Conservation (phyloP, 768 basidiomycete genomes). For the Boletus rufocinnamomeus region DNA sequence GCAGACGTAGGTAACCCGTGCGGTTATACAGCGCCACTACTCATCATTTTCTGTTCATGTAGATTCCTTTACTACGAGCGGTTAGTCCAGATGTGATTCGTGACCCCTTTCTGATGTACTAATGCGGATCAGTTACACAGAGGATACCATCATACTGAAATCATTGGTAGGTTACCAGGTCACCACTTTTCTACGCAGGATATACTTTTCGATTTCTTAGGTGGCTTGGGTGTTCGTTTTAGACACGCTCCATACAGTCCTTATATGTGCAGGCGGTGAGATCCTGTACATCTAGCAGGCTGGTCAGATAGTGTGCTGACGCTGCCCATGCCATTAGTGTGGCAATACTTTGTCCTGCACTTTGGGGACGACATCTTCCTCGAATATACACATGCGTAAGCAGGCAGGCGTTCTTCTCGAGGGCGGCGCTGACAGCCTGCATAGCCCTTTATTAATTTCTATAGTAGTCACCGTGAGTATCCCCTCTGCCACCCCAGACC, state of each 20-base stretch:
- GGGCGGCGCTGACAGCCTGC: constrained; percentile 8
- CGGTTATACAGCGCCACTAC: background rate
- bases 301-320: constrained; percentile 3
- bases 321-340: constrained; percentile 15
- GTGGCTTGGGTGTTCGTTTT: constrained; percentile 25
- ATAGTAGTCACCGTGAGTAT: constrained; percentile 25
- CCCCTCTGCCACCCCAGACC: background rate
- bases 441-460: constrained; percentile 24
- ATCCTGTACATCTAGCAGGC: background rate
- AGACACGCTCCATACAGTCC: constrained; percentile 20
- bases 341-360: constrained; percentile 27
- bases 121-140: constrained; percentile 15
- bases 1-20: constrained; percentile 22
- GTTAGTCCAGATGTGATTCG: constrained; percentile 13
- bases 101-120: background rate
- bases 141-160: constrained; percentile 18
- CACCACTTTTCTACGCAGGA: background rate
- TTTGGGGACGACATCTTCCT: constrained; percentile 22
- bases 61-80: constrained; percentile 31
- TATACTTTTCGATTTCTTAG: constrained; percentile 6
- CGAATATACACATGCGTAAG: constrained; percentile 22
- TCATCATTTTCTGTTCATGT: background rate
- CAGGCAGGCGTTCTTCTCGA: constrained; percentile 8
- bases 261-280: constrained; percentile 24
- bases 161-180: constrained; percentile 11